phyloP scores from a whole-genome alignment of 352 stramenopile species.

The Phytophthora parvispora region DNA sequence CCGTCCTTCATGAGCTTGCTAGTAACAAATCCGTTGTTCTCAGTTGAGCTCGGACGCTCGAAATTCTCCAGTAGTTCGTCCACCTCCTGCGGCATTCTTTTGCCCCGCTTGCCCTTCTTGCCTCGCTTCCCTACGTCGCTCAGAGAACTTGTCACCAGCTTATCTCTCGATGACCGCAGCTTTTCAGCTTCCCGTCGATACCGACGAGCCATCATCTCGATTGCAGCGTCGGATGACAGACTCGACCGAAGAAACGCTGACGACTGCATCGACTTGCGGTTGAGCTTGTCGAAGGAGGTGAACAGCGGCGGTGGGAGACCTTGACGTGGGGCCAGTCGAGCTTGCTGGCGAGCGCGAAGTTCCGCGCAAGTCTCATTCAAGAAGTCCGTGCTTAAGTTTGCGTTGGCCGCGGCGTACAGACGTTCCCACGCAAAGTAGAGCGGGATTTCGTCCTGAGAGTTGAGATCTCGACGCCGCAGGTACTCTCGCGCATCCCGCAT shows the following conservation, averaged over 20 bases:
- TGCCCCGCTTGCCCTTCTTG: neutral
- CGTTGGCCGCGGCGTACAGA: constrained; percentile 54
- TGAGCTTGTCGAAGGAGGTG: constrained; percentile 37
- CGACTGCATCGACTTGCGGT: constrained; percentile 35
- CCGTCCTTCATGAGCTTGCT: neutral
- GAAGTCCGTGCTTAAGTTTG: constrained; percentile 59
- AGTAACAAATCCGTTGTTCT: neutral
- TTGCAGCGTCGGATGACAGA: constrained; percentile 26
- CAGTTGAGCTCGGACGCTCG: neutral
- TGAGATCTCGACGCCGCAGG: constrained; percentile 50
- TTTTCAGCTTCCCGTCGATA: constrained; percentile 47
- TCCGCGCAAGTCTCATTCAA: constrained; percentile 43
- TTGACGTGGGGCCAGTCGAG: constrained; percentile 41
- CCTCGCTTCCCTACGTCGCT: neutral
- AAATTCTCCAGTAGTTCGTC: neutral
- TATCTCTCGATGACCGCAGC: constrained; percentile 31
- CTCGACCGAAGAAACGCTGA: constrained; percentile 47
- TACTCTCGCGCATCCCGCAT: constrained; percentile 45
- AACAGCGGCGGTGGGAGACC: constrained; percentile 38
- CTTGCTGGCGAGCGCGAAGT: constrained; percentile 38
- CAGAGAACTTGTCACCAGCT: neutral
- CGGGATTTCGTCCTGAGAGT: constrained; percentile 57
- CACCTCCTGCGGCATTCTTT: neutral
- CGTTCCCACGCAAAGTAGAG: constrained; percentile 70
- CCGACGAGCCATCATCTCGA: constrained; percentile 44